Base-by-base conservation (phyloP, 768 basidiomycete species). In the Suillus luteus region DNA sequence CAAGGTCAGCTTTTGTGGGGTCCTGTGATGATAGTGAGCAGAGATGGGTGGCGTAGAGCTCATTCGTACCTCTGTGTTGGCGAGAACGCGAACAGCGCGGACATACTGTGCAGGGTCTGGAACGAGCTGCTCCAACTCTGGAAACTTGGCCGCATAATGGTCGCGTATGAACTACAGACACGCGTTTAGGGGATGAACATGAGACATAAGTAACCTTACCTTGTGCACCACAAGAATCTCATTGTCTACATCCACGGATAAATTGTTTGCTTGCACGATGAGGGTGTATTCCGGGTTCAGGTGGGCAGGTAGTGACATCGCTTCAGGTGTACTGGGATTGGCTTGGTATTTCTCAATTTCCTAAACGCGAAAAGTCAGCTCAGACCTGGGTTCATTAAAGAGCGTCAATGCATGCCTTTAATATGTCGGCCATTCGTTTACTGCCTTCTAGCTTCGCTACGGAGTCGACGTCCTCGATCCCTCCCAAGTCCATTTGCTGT, bases 141-240 rank as follows among this genome's bases (percentile, higher is more conserved):
- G 96, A 76, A 99, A 99, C 66, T 94, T 92, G 35, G 91, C 84
- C 0, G 91, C 86, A 75, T 99, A 99, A 77, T 98, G 96, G 74
- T 99, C 97, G 66, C 97, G 89, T 72, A 99, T 96, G 82, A 98
- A 99, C 92, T 96, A 69, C 10, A 66, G 38, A 62, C 38, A 33
- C 8, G 58, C 65, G 12, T 40, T 55, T 43, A 62, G 69, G 64
- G 31, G 63, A 54, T 63, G 37, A 51, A 52, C 33, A 63, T 58
- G 1, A 59, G 19, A 52, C 35, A 63, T 58, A 1, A 59, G 17
- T n/a, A 40, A 33, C 44, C 77, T 66, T 69, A 85, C 95, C 83
- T 99, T 99, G 80, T 99, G 94, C 0, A 99, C 96, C 38, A 99
- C 83, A 41, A 99, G 82, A 61, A 98, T 93, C 76, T 99, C 97